phyloP scores from a whole-genome alignment of 148 eudicot species.

The Agrostemma githago region DNA sequence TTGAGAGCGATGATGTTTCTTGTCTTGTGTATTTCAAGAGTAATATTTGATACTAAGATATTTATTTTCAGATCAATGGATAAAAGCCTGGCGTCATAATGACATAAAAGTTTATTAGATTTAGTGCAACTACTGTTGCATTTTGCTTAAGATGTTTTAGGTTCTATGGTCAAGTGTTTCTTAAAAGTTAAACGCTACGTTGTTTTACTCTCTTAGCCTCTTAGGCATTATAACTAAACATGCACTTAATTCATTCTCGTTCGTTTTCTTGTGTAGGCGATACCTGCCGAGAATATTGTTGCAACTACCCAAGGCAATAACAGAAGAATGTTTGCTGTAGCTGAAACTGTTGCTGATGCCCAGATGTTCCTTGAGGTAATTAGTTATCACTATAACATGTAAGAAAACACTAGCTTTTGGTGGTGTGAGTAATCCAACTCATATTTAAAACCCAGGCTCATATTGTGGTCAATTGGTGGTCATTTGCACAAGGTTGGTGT shows the following conservation, averaged over 20 bases:
- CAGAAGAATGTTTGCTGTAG: slow-evolving; percentile 66
- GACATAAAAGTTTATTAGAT: not conserved
- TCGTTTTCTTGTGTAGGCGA: slow-evolving; percentile 44
- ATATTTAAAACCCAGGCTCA: not conserved
- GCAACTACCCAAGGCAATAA: slow-evolving; percentile 72
- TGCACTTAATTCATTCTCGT: not conserved
- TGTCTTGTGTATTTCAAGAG: too few relatives aligned
- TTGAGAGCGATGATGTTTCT: too few relatives aligned
- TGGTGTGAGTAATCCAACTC: not conserved
- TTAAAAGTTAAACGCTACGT: not conserved
- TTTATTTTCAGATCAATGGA: not conserved
- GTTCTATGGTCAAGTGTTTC: not conserved
- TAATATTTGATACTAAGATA: too few relatives aligned
- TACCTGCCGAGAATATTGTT: slow-evolving; percentile 90
- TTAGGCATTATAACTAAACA: too few relatives aligned
- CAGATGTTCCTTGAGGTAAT: slow-evolving; percentile 77
- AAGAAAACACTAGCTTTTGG: not conserved
- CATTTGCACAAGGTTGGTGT: not conserved
- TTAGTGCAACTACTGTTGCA: not conserved
- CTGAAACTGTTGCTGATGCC: slow-evolving; percentile 62
- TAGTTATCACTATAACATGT: not conserved
- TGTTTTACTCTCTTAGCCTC: too few relatives aligned
- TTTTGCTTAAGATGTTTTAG: slow-evolving; percentile 1
- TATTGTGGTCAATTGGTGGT: not conserved
- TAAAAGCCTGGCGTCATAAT: too few relatives aligned